Evolutionary conservation across 2,329 filamentous ascomycete genomes (phyloP), one percentile per base, ranked within the genome.

Genomic region (Thielaviopsis cerberus): DNA sequence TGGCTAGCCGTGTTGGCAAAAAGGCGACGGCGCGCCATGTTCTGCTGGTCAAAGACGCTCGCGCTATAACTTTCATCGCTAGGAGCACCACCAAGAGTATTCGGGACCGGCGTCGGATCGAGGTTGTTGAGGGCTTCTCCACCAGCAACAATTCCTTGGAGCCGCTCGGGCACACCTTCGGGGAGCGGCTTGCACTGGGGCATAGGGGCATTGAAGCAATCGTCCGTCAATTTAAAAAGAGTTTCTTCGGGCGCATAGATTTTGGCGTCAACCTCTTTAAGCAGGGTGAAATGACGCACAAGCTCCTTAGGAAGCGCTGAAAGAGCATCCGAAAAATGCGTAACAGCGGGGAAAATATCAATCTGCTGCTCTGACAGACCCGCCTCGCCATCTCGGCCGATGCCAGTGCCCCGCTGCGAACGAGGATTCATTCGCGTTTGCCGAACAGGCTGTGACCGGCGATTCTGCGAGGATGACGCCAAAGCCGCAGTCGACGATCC

Each of bases 201-300:
- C 57, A 59, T 57, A 41, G 71, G 68, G 41, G 71, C 69, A 64
- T 78, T 74, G 62, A 74, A 73, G 61, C 86, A 81, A 57, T 77
- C 77, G 61, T 83, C 76, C 64, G 94, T 80, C 62, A 94, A 77
- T 66, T 85, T 79, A 66, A 85, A 83, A 60, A 98, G 77, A 66
- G 84, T 79, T 65, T 92, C 85, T 69, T 95, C 88, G 6, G 92
- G 86, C 25, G 82, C 83, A 71, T 90, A 92, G 63, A 94, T 86
- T 73, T 98, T 98, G 62, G 91, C 91, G 73, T 98, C 92, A 53
- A 97, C 92, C 72, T 98, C 92, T 70, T 96, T 96, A 64, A 98
- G 77, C 59, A 97, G 79, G 34, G 91, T 96, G 65, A 95, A 95
- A 70, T 98, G 91, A 67, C 89, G 84, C 64, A 95, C 88, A 55